Conservation (phyloP, 2,329 filamentous ascomycete species). For the Cytospora mali region DNA sequence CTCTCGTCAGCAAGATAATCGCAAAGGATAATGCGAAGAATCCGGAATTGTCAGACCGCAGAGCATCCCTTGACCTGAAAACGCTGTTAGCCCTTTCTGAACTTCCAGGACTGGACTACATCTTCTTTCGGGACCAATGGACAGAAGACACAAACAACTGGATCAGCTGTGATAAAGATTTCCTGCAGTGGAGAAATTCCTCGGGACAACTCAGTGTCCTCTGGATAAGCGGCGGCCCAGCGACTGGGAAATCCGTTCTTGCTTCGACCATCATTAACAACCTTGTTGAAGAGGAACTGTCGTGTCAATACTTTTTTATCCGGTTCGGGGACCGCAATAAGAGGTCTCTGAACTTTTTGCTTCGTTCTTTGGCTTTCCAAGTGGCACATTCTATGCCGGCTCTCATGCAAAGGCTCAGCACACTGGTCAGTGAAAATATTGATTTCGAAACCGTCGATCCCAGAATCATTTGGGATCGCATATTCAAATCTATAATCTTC, state of each 20-base stretch:
- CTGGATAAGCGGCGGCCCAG: conserved; percentile 5
- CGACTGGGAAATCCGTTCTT: neutral
- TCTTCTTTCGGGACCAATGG: conserved; percentile 10
- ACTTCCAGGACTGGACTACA: conserved; percentile 7
- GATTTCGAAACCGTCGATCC: neutral
- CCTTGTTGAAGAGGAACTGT: conserved; percentile 1
- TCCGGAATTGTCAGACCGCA: neutral
- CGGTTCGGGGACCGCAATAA: conserved; percentile 30
- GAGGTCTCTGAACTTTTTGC: conserved; percentile 8
- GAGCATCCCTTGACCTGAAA: conserved; percentile 6
- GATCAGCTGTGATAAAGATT: neutral
- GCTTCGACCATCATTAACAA: conserved; percentile 12
- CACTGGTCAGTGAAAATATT: neutral
- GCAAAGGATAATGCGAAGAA: conserved; percentile 5
- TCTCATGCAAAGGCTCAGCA: neutral
- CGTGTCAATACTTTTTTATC: conserved; percentile 34
- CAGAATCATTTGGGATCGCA: conserved; percentile 4
- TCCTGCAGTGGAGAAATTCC: neutral
- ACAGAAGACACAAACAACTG: neutral
- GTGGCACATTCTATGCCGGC: neutral
- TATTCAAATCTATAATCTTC: neutral
- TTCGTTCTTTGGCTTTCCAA: conserved; percentile 8
- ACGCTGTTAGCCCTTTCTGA: neutral
- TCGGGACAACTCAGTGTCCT: neutral
- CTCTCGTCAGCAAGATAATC: conserved; percentile 21